Evolutionary conservation across 805 yeast genomes (phyloP).

Genomic region (Cyberlindnera samutprakarnensis): DNA sequence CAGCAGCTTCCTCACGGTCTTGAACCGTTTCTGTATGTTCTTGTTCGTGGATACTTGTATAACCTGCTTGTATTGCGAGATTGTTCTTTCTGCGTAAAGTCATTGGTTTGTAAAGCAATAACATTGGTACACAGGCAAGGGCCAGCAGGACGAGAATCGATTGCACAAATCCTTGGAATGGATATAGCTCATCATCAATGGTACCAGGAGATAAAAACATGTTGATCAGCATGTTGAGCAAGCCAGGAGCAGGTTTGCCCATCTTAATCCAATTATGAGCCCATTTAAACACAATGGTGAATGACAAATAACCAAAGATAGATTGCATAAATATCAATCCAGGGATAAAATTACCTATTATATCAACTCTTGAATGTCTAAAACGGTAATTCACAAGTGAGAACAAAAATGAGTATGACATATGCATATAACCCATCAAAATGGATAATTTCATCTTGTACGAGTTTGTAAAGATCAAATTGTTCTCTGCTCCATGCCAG

Average conservation of each 20-base stretch:
- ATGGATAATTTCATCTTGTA: slow-evolving; percentile 96
- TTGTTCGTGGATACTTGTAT: slow-evolving; percentile 34
- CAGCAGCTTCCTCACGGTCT: slow-evolving; percentile 38
- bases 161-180: slow-evolving; percentile 76
- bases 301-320: slow-evolving; percentile 85
- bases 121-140: slow-evolving; percentile 85
- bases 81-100: slow-evolving; percentile 53
- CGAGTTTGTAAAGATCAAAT: slow-evolving; percentile 83
- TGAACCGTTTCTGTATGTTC: slow-evolving; percentile 23
- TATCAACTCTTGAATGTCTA: slow-evolving; percentile 68
- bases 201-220: slow-evolving; percentile 94
- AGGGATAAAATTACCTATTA: slow-evolving; percentile 89
- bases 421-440: slow-evolving; percentile 89
- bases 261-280: slow-evolving; percentile 80
- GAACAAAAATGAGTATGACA: slow-evolving; percentile 83
- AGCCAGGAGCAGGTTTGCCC: slow-evolving; percentile 79
- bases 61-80: slow-evolving; percentile 41
- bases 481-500: slow-evolving; percentile 98
- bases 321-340: slow-evolving; percentile 94
- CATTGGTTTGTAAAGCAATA: slow-evolving; percentile 78
- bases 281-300: slow-evolving; percentile 92
- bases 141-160: slow-evolving; percentile 68
- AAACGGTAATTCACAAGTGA: slow-evolving; percentile 73
- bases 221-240: slow-evolving; percentile 88
- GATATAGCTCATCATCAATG: slow-evolving; percentile 71